phyloP scores from a whole-genome alignment of 805 yeast genomes.

The Barnettozyma wickerhamii region DNA sequence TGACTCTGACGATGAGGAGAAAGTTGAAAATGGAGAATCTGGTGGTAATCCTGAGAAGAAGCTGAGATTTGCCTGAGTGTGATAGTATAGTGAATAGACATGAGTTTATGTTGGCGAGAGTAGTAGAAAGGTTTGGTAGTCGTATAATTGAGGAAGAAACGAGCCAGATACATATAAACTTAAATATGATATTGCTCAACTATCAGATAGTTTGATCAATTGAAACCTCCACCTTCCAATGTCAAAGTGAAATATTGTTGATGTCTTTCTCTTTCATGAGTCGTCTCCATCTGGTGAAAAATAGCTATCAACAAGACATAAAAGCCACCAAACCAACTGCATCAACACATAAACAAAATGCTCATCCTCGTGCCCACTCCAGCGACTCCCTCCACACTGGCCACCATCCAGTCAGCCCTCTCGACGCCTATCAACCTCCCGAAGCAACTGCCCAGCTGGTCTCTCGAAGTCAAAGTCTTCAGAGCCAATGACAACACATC shows the following conservation, averaged over 20 bases:
- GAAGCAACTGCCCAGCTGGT: conserved; percentile 54
- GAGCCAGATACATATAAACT: no score
- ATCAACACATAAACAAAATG: background rate
- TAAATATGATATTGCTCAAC: no score
- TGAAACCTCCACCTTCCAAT: no score
- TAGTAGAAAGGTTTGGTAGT: background rate
- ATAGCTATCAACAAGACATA: no score
- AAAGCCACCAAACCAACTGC: no score
- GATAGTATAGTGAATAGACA: no score
- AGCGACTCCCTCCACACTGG: conserved; percentile 2
- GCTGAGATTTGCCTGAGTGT: conserved; percentile 11
- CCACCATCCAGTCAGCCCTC: background rate
- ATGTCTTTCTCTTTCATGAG: no score
- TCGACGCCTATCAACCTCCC: conserved; percentile 3
- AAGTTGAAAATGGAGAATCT: background rate
- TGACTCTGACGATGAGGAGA: background rate
- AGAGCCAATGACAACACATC: conserved; percentile 46
- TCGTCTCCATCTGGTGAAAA: no score
- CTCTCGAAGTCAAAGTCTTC: conserved; percentile 60
- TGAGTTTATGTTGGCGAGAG: no score
- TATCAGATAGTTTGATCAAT: no score
- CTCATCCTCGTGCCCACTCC: conserved; percentile 3
- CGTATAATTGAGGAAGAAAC: no score
- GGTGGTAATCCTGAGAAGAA: conserved; percentile 7
- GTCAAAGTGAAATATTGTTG: no score